Evolutionary conservation across 371 early-diverging fungal genomes (phyloP).

Genomic region (Apophysomyces elegans): DNA sequence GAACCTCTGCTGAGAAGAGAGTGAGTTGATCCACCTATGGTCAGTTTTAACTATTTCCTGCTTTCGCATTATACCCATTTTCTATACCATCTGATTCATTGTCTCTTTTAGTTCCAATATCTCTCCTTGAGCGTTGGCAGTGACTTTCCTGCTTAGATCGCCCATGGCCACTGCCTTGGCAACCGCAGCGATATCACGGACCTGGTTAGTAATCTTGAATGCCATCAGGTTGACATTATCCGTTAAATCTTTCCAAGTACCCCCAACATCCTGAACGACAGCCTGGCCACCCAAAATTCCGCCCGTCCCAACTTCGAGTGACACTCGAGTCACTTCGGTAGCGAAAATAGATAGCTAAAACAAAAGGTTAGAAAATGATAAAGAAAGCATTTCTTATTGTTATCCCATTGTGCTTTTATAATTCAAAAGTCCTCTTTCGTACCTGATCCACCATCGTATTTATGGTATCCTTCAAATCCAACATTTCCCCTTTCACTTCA

Average conservation of each 20-base stretch:
- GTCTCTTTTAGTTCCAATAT: slow-evolving; percentile 46
- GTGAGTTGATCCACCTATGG: slow-evolving; percentile 4
- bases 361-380: slow-evolving; percentile 6
- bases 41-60: not conserved
- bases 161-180: slow-evolving; percentile 60
- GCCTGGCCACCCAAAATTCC: slow-evolving; percentile 70
- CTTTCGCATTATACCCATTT: not conserved
- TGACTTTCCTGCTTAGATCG: slow-evolving; percentile 51
- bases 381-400: not conserved
- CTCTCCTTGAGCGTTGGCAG: slow-evolving; percentile 45
- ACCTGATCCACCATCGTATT: slow-evolving; percentile 61
- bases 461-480: slow-evolving; percentile 54
- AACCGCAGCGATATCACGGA: slow-evolving; percentile 59
- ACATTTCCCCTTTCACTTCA: slow-evolving; percentile 53
- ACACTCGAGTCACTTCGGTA: slow-evolving; percentile 66
- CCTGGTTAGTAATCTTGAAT: slow-evolving; percentile 61
- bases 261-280: slow-evolving; percentile 54
- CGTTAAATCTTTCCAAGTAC: slow-evolving; percentile 68
- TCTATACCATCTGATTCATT: slow-evolving; percentile 51
- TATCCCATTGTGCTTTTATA: not conserved
- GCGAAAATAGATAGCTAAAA: slow-evolving; percentile 50
- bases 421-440: not conserved
- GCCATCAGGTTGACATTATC: slow-evolving; percentile 69
- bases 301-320: slow-evolving; percentile 68
- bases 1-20: slow-evolving; percentile 25